Evolutionary conservation across 139 green algal genomes (phyloP).

Genomic region (Coelastrella sp.): DNA sequence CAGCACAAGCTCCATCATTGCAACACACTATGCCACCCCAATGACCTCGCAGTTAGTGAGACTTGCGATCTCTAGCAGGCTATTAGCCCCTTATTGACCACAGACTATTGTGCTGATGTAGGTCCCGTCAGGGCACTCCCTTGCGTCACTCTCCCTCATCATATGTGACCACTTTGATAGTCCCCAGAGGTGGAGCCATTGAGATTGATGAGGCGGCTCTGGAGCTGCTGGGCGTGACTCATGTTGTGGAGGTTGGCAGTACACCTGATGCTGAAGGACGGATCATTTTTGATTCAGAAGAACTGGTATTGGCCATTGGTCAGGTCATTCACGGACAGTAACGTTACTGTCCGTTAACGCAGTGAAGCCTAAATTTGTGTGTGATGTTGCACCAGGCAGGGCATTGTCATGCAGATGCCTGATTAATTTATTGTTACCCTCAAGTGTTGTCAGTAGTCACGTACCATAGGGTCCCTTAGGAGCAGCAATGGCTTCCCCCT

Average conservation of each 20-base stretch:
- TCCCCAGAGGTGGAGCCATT: slow-evolving; percentile 74
- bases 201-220: slow-evolving; percentile 71
- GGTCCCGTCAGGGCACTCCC: slow-evolving; percentile 13
- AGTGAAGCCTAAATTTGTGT: too few species aligned
- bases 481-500: too few species aligned
- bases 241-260: slow-evolving; percentile 78
- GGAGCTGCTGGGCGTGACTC: slow-evolving; percentile 67
- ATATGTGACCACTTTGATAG: slow-evolving; percentile 85
- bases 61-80: too few species aligned
- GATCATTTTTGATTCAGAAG: slow-evolving; percentile 74
- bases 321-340: slow-evolving; percentile 41
- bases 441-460: too few species aligned
- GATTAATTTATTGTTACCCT: too few species aligned
- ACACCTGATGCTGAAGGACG: slow-evolving; percentile 47
- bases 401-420: too few species aligned
- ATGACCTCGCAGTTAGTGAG: neutral
- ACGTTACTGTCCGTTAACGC: too few species aligned
- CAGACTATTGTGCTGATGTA: neutral
- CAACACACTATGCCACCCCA: neutral
- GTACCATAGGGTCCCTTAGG: too few species aligned
- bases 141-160: slow-evolving; percentile 67
- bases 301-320: slow-evolving; percentile 75
- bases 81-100: too few species aligned
- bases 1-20: too few species aligned
- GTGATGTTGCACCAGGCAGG: too few species aligned